phyloP scores from a whole-genome alignment of 345 rosid genomes.

The Anastatica hierochuntica region DNA sequence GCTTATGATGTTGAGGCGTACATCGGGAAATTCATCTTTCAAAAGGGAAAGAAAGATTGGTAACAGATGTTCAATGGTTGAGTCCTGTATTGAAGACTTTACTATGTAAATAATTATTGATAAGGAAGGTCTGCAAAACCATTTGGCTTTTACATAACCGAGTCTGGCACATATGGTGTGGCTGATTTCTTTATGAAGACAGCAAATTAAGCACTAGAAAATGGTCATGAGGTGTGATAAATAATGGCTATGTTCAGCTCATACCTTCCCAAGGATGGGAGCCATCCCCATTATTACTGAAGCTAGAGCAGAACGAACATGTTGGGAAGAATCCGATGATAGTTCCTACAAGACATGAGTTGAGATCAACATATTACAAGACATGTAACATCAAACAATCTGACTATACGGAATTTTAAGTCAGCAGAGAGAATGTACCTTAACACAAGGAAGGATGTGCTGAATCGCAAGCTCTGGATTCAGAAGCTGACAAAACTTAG shows the following conservation, averaged over 20 bases:
- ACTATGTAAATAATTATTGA: neutral
- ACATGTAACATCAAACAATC: neutral
- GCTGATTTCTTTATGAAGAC: neutral
- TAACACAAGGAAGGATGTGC: constrained; percentile 89
- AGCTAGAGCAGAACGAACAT: constrained; percentile 95
- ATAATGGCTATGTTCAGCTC: constrained; percentile 17
- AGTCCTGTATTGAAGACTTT: constrained; percentile 43
- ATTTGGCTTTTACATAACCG: neutral
- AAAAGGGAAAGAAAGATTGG: constrained; percentile 96
- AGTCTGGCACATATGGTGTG: neutral
- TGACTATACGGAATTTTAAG: neutral
- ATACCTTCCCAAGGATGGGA: constrained; percentile 64
- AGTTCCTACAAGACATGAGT: constrained; percentile 59
- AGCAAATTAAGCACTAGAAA: neutral
- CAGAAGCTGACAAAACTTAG: constrained; percentile 82
- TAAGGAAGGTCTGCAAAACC: neutral
- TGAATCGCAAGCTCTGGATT: constrained; percentile 79
- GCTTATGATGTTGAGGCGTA: constrained; percentile 93
- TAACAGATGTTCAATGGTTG: constrained; percentile 89
- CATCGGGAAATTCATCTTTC: constrained; percentile 98
- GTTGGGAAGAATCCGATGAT: constrained; percentile 96
- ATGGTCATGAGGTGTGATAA: neutral
- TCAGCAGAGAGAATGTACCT: constrained; percentile 34
- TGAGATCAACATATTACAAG: constrained; percentile 17
- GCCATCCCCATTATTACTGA: constrained; percentile 99